phyloP scores from a whole-genome alignment of 2,329 filamentous ascomycete genomes.

The Fusarium dlaminii region DNA sequence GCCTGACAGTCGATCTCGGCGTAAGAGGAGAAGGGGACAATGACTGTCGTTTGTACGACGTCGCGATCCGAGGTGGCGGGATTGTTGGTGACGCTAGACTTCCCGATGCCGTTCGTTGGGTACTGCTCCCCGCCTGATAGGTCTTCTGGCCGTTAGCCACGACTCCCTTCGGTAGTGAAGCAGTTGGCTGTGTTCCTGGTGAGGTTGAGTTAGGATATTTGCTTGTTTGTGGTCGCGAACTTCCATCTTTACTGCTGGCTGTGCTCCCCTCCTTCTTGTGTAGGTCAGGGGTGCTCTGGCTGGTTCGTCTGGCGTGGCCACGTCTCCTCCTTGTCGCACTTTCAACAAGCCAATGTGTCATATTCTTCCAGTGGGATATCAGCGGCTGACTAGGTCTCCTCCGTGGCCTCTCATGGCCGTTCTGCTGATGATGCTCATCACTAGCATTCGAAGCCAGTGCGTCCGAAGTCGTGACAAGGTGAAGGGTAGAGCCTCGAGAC shows the following conservation, averaged over 20 bases:
- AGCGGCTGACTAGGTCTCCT: constrained; percentile 68
- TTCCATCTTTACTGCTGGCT: constrained; percentile 61
- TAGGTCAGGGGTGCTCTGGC: constrained; percentile 69
- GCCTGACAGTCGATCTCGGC: constrained; percentile 84
- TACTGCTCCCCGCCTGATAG: constrained; percentile 25
- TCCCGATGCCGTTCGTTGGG: constrained; percentile 35
- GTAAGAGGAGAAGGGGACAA: constrained; percentile 88
- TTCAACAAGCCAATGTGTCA: constrained; percentile 71
- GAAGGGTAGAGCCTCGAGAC: constrained; percentile 84
- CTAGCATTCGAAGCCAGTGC: constrained; percentile 52
- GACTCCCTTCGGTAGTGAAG: constrained; percentile 59
- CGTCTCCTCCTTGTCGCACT: constrained; percentile 64
- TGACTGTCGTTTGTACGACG: constrained; percentile 76
- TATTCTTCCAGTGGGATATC: constrained; percentile 69
- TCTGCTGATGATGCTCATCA: constrained; percentile 44
- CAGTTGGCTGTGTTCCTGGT: constrained; percentile 50
- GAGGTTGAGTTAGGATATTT: constrained; percentile 59
- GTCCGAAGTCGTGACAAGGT: constrained; percentile 77
- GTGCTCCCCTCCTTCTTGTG: constrained; percentile 58
- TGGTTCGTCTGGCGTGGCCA: constrained; percentile 59
- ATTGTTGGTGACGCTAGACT: constrained; percentile 44
- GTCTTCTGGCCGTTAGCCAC: constrained; percentile 61
- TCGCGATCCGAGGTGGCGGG: constrained; percentile 45
- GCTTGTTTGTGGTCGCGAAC: constrained; percentile 68
- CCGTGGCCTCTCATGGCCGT: constrained; percentile 57